Base-by-base conservation (phyloP, 257 asterid species). In the Scutellaria galericulata region DNA sequence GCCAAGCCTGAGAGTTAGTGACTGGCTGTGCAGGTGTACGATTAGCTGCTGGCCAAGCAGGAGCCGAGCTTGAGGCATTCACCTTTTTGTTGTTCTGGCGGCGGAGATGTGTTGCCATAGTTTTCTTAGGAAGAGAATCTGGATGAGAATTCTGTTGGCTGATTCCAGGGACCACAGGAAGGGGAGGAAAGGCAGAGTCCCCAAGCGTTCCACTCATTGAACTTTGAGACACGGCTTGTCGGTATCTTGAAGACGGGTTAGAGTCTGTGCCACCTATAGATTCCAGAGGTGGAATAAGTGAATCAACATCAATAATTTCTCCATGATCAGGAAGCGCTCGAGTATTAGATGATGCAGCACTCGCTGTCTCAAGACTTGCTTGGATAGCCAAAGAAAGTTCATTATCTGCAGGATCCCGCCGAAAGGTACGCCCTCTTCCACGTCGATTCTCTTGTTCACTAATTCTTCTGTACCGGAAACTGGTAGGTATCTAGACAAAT, bases 121-220 rank as follows among this genome's bases (percentile, higher is more conserved):
- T 78, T 61, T 81, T 88, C 76, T 68, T 82, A 1, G 74, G 71
- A 56, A 71, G 55, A 70, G 54, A 77, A 77, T 84, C 93, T 48
- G 83, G 71, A 41, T 78, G 75, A 42, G 90, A 66, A 48, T 53
- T 85, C 41, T 76, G 87, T 75, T 85, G 97, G 85, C 75, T 89
- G 76, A 74, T 80, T 71, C 75, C 84, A 61, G 95, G 67, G 64
- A 84, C 93, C 53, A 63, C 73, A 9, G 88, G 77, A 5, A 95
- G 88, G 27, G 99, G 97, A 73, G 99, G 99, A 81, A 94, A 94
- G 10, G 90, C 81, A 66, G 92, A 86, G 64, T 86, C 96, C 74
- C 82, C 86, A 6, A 91, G 87, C 0, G 82, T 78, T 68, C 88
- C 84, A 75, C 86, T 83, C 77, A 83, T 78, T 44, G 96, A 68